These are phyloP conservation scores for Acacia concinna DNA, from an alignment of 331 rosid species.

Conservation along the genomic window DNA sequence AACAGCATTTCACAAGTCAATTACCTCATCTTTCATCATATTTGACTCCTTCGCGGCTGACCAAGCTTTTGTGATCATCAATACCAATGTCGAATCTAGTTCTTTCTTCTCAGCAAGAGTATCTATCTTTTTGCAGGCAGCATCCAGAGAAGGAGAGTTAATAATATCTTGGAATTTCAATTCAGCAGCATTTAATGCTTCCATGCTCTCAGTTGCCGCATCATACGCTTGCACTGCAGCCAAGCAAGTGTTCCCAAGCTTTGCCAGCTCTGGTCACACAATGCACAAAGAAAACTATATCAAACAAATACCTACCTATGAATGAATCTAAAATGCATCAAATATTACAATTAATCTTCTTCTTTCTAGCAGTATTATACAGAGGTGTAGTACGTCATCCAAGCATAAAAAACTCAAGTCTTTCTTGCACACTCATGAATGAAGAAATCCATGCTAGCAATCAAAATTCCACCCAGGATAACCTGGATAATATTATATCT, in stretches of 20 bases:
- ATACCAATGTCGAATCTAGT: slow-evolving; percentile 82
- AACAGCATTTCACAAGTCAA: slow-evolving; percentile 24
- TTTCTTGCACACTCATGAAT: neutral
- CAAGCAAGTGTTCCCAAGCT: slow-evolving; percentile 77
- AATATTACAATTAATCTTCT: neutral
- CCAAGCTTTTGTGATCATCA: slow-evolving; percentile 99
- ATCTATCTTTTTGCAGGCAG: slow-evolving; percentile 95
- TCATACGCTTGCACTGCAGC: slow-evolving; percentile 88
- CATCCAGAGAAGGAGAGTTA: slow-evolving; percentile 78
- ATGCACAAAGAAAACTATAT: neutral
- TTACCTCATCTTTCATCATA: slow-evolving; percentile 88
- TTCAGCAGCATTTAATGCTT: slow-evolving; percentile 82
- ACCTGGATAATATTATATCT: neutral
- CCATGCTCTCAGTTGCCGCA: slow-evolving; percentile 73
- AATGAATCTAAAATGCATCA: neutral
- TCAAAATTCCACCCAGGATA: slow-evolving; percentile 5
- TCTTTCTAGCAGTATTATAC: neutral
- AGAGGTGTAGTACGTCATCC: neutral
- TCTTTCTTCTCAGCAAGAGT: slow-evolving; percentile 80
- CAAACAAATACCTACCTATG: neutral
- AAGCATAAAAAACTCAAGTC: neutral
- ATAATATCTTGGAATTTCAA: slow-evolving; percentile 90
- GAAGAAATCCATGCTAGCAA: slow-evolving; percentile 15
- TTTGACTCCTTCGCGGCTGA: slow-evolving; percentile 88
- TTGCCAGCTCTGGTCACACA: slow-evolving; percentile 55